Evolutionary conservation across 2,329 filamentous ascomycete species (phyloP).

Genomic region (Sporothrix phasma): DNA sequence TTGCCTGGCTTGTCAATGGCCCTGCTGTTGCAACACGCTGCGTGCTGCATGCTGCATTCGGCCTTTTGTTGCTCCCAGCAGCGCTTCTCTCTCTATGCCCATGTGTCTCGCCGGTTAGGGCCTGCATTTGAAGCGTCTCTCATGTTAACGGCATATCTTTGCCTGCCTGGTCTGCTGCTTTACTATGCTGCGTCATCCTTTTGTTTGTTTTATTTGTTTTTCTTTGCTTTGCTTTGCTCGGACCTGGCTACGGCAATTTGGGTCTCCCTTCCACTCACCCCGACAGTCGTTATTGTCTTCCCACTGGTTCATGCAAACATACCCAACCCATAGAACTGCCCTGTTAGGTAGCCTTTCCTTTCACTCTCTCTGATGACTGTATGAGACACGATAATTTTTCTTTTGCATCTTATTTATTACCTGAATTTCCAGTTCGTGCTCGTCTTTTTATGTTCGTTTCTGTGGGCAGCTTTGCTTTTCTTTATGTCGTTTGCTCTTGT

Average conservation of each 20-base stretch:
- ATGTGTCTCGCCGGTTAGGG: not conserved
- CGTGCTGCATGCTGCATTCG: not conserved
- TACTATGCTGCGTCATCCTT: not conserved
- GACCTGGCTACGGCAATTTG: not conserved
- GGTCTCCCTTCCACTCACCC: not conserved
- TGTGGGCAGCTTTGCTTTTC: not conserved
- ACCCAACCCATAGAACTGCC: conserved; percentile 5
- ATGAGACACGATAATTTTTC: conserved; percentile 17
- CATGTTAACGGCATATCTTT: not conserved
- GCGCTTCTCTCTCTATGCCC: not conserved
- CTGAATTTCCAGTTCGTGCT: not conserved
- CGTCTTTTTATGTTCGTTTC: not conserved
- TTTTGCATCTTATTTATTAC: conserved; percentile 12
- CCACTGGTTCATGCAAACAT: conserved; percentile 1
- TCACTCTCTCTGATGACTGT: conserved; percentile 13
- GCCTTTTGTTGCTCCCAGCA: not conserved
- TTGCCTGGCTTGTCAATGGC: not conserved
- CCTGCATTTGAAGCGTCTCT: not conserved
- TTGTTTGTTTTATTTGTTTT: conserved; percentile 9
- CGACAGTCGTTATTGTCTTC: not conserved
- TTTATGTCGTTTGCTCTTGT: not conserved
- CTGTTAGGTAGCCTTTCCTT: not conserved
- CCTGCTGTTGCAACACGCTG: too few relatives aligned
- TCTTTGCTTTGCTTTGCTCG: conserved; percentile 2
- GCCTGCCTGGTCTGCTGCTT: not conserved